Conservation (phyloP, 2,329 filamentous ascomycete species). For the Talaromyces sp. region DNA sequence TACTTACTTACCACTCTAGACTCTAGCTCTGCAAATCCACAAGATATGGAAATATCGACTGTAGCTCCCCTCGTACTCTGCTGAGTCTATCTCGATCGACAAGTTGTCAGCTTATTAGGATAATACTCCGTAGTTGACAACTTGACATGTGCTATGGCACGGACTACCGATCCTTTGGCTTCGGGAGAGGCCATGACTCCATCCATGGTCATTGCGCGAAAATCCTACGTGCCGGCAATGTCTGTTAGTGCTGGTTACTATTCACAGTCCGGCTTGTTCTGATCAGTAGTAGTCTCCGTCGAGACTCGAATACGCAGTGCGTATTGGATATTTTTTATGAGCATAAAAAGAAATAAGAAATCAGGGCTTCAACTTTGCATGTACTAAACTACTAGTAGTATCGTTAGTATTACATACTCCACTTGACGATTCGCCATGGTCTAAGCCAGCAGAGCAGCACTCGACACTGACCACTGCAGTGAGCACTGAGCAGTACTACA, state of each 20-base stretch:
- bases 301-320: not conserved
- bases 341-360: not conserved
- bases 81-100: not conserved
- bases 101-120: not conserved
- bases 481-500: too few relatives aligned
- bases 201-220: not conserved
- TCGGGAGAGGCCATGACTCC: not conserved
- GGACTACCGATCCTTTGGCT: not conserved
- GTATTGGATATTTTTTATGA: not conserved
- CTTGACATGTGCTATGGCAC: not conserved
- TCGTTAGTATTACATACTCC: too few relatives aligned
- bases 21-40: too few relatives aligned
- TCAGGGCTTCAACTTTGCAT: not conserved
- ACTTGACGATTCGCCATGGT: too few relatives aligned
- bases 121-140: not conserved
- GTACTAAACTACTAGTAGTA: too few relatives aligned
- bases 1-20: too few relatives aligned
- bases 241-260: not conserved
- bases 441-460: too few relatives aligned
- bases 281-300: not conserved
- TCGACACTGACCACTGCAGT: too few relatives aligned
- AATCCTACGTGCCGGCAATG: not conserved
- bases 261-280: not conserved
- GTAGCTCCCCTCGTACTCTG: too few relatives aligned
- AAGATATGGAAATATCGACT: too few relatives aligned